These are phyloP conservation scores for Diaporthe eres DNA, from an alignment of 2,329 filamentous ascomycete genomes.

Conservation along the genomic window DNA sequence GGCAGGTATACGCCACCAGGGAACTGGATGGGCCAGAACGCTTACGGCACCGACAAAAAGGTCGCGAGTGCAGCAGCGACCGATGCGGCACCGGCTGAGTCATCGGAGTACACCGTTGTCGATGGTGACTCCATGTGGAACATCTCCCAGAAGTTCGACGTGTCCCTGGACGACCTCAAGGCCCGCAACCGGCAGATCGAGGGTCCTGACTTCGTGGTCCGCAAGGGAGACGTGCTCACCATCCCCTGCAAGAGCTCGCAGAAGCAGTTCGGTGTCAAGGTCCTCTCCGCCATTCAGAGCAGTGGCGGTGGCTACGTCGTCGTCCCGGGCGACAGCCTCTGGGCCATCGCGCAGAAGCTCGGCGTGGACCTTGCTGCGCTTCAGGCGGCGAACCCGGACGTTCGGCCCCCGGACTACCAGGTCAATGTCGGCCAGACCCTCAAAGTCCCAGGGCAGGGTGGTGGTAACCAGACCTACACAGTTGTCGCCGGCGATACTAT, in stretches of 20 bases:
- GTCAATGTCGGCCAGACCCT: neutral
- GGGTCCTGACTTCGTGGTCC: conserved; percentile 1
- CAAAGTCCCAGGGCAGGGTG: neutral
- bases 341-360: conserved; percentile 1
- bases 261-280: conserved; percentile 9
- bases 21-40: conserved; percentile 31
- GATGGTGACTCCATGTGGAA: conserved; percentile 4
- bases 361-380: neutral
- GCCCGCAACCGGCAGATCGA: conserved; percentile 9
- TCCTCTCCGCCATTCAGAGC: neutral
- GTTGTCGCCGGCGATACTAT: neutral
- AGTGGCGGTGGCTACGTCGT: neutral
- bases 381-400: neutral
- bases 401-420: neutral
- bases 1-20: conserved; percentile 38
- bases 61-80: too few species aligned
- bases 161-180: conserved; percentile 11
- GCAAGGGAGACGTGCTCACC: neutral
- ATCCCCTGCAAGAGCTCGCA: neutral
- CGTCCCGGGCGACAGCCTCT: neutral
- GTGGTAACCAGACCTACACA: neutral
- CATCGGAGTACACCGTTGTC: neutral
- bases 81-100: too few species aligned
- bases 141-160: neutral
- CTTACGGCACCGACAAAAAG: neutral